These are phyloP conservation scores for Misopates orontium DNA, from an alignment of 257 asterid genomes.

Conservation along the genomic window DNA sequence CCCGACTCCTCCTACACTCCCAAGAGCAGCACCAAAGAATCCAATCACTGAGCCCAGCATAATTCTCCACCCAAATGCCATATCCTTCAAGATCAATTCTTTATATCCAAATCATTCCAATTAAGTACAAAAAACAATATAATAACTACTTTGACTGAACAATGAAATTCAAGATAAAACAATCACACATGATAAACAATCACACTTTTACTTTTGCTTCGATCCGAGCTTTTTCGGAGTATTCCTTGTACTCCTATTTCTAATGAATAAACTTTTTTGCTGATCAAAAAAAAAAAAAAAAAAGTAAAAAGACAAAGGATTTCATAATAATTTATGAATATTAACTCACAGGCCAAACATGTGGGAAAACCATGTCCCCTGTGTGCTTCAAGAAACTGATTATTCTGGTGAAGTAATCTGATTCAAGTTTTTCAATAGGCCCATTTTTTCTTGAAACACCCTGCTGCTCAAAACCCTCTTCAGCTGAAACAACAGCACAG, in stretches of 20 bases:
- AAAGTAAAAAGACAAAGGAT: not conserved
- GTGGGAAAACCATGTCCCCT: constrained; percentile 30
- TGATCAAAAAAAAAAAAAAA: too few species aligned
- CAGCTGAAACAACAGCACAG: constrained; percentile 38
- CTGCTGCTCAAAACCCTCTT: constrained; percentile 32
- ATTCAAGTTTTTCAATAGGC: constrained; percentile 25
- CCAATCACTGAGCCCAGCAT: constrained; percentile 52
- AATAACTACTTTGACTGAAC: not conserved
- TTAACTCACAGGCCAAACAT: constrained; percentile 63
- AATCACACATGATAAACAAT: too few species aligned
- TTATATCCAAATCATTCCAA: not conserved
- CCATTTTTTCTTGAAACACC: constrained; percentile 32
- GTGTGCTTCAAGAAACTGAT: constrained; percentile 31
- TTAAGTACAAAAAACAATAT: too few species aligned
- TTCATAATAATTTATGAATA: not conserved
- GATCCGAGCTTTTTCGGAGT: too few species aligned
- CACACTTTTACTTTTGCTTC: too few species aligned
- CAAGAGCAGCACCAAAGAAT: constrained; percentile 71
- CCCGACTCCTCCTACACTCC: constrained; percentile 66
- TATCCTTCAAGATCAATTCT: constrained; percentile 36
- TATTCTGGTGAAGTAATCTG: constrained; percentile 30
- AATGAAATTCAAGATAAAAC: not conserved
- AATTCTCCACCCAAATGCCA: constrained; percentile 60
- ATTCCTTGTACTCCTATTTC: too few species aligned
- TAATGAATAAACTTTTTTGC: too few species aligned